These are phyloP conservation scores for Nadsonia starkeyi-henricii DNA, from an alignment of 1,139 yeast genomes.

Conservation along the genomic window DNA sequence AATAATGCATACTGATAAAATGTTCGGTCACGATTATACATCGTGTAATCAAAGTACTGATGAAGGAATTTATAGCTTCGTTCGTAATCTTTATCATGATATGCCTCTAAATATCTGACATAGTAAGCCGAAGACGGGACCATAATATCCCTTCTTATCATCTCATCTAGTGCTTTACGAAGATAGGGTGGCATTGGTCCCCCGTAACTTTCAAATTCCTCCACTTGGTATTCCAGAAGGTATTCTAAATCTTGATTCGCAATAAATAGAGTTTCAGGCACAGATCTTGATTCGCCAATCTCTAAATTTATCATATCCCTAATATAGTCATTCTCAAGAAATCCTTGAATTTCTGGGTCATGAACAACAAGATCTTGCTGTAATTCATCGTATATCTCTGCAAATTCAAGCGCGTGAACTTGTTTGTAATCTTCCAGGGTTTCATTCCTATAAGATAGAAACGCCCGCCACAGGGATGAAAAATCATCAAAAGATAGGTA, in stretches of 20 bases:
- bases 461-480: conserved; percentile 38
- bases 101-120: conserved; percentile 47
- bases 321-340: background rate
- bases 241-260: conserved; percentile 31
- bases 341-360: background rate
- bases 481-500: conserved; percentile 47
- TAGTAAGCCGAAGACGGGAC: conserved; percentile 53
- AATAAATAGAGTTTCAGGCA: background rate
- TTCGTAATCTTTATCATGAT: conserved; percentile 53
- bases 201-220: conserved; percentile 34
- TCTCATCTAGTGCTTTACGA: conserved; percentile 30
- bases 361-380: background rate
- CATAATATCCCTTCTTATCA: conserved; percentile 40
- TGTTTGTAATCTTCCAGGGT: background rate
- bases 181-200: conserved; percentile 32
- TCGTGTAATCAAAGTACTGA: conserved; percentile 77
- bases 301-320: background rate
- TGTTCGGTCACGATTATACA: conserved; percentile 48
- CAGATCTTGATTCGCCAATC: background rate
- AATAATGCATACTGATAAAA: conserved; percentile 74
- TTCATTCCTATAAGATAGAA: conserved; percentile 32
- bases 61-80: conserved; percentile 44
- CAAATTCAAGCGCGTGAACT: background rate
- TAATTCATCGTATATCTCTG: background rate
- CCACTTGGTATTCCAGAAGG: conserved; percentile 42